Conservation (phyloP, 495 filamentous ascomycete genomes). For the Niebla homalea region DNA sequence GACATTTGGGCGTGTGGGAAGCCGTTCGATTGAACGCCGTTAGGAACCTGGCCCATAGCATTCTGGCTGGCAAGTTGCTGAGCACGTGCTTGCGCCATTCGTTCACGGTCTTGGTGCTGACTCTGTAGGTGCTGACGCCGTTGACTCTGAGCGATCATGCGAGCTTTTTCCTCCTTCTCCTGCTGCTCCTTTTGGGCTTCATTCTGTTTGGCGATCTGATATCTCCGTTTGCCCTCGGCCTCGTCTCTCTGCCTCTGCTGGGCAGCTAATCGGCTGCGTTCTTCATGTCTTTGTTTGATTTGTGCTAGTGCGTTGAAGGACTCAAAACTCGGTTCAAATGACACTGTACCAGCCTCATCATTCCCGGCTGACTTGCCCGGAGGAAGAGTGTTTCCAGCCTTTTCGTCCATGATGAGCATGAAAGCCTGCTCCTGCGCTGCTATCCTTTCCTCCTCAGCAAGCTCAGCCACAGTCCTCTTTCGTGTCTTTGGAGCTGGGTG, state of each 20-base stretch:
- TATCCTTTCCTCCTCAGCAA: conserved; percentile 84
- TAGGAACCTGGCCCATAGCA: conserved; percentile 27
- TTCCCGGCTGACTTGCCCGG: conserved; percentile 27
- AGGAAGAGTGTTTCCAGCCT: conserved; percentile 41
- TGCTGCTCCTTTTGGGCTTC: conserved; percentile 15
- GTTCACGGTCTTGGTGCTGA: conserved; percentile 8
- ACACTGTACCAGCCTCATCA: conserved; percentile 50
- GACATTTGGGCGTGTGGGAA: conserved; percentile 57
- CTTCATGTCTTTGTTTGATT: conserved; percentile 65
- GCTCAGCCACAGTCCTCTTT: conserved; percentile 86
- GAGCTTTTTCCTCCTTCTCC: conserved; percentile 19
- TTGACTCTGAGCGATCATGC: conserved; percentile 18
- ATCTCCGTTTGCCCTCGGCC: conserved; percentile 48
- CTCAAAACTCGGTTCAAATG: conserved; percentile 79
- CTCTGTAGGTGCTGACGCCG: conserved; percentile 18
- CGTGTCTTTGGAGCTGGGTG: conserved; percentile 76
- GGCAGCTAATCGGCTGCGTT: conserved; percentile 29
- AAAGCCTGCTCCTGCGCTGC: conserved; percentile 79
- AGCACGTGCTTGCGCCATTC: conserved; percentile 20
- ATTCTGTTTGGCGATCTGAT: conserved; percentile 32
- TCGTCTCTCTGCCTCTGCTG: conserved; percentile 34
- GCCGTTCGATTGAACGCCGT: conserved; percentile 19
- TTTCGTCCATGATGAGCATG: conserved; percentile 89
- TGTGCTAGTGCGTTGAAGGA: conserved; percentile 79
- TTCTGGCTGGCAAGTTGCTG: conserved; percentile 25